A percentile compares a stretch with the other conserved stretches of the same genome.
Evolutionary conservation across 495 filamentous ascomycete species (phyloP).

Genomic region (Penicillium alfredii): DNA sequence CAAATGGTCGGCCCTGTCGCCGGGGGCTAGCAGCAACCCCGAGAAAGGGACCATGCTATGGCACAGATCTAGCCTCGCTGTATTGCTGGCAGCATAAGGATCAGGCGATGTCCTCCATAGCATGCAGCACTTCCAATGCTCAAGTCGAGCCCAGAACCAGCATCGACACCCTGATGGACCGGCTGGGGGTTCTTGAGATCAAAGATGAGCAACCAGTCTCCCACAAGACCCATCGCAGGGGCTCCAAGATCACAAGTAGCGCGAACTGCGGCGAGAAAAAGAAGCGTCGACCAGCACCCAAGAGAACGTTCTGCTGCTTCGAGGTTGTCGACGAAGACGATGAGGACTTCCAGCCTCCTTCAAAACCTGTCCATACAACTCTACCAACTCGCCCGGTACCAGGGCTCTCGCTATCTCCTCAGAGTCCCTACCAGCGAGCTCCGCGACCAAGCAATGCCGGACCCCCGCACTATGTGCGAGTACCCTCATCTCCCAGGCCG

Average conservation of each 20-base stretch:
- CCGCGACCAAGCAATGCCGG: slow-evolving; percentile 2
- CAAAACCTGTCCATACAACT: slow-evolving; percentile 11
- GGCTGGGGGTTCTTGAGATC: slow-evolving; percentile 66
- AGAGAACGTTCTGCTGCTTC: slow-evolving; percentile 37
- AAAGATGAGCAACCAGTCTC: slow-evolving; percentile 24
- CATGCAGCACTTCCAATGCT: slow-evolving; percentile 13
- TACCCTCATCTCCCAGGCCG: slow-evolving; percentile 10
- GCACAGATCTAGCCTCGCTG: slow-evolving; percentile 42
- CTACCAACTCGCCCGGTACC: slow-evolving; percentile 17
- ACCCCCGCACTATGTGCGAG: slow-evolving; percentile 4
- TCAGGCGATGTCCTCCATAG: slow-evolving; percentile 50
- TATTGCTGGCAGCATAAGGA: slow-evolving; percentile 97
- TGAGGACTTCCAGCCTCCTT: slow-evolving; percentile 8
- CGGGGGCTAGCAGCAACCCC: slow-evolving; percentile 48
- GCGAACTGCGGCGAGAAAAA: slow-evolving; percentile 18
- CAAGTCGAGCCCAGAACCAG: slow-evolving; percentile 58
- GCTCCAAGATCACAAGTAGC: slow-evolving; percentile 7
- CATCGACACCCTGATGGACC: slow-evolving; percentile 75
- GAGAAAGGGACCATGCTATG: slow-evolving; percentile 35
- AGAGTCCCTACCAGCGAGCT: slow-evolving; percentile 7
- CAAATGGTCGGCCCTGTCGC: slow-evolving; percentile 71
- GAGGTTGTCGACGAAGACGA: slow-evolving; percentile 15
- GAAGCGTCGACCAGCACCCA: slow-evolving; percentile 10
- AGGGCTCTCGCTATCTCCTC: slow-evolving; percentile 8
- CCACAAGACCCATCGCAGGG: slow-evolving; percentile 6